Base-by-base conservation (phyloP, 768 basidiomycete genomes). In the Tulasnella sp. region DNA sequence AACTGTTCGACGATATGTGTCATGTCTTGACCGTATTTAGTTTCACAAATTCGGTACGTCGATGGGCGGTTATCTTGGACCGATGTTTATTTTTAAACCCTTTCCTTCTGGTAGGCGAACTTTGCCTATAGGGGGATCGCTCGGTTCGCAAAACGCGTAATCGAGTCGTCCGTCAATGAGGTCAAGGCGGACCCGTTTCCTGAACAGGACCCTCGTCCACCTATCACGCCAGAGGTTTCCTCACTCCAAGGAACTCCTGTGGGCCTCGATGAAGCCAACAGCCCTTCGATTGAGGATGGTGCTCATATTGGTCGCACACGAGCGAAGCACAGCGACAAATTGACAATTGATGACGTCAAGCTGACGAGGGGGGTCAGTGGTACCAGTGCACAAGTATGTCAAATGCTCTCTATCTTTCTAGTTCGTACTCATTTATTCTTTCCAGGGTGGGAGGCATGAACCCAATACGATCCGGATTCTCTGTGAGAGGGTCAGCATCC, bases 1-100 rank as follows among this genome's bases (percentile, higher is more conserved):
- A 97, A 70, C 82, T 96, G 1, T 96, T 92, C 67, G 93, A 97
- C 67, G 91, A 82, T 81, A 64, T 41, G 74, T 84, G 83, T 56
- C 85, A 88, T 70, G 86, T 86, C 43, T 71, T 85, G 61, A 85
- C 85, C 1, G 78, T 87, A 3, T 85, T 88, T 69, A 83, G 76
- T 41, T 86, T 85, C 69, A 81, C 79, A 1, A 70, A 76, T 23
- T 77, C 76, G 63, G 58, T 59, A 38, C 29, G 55, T 56, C 19
- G 0, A 7, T 7, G 23, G 50, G 29, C 32, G 4, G 21, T 10
- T 0, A 8, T 19, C 34, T n/a, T 21, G 17, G 15, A 43, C 24
- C n/a, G 2, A 34, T 51, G 47, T 15, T 50, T 21, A 13, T 59
- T 21, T 1, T 50, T 42, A 43, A 9, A 59, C 58, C 32, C n/a